Evolutionary conservation across 73 alveolate genomes (phyloP), one percentile per base, ranked within the genome.

Genomic region (Stentor coeruleus): DNA sequence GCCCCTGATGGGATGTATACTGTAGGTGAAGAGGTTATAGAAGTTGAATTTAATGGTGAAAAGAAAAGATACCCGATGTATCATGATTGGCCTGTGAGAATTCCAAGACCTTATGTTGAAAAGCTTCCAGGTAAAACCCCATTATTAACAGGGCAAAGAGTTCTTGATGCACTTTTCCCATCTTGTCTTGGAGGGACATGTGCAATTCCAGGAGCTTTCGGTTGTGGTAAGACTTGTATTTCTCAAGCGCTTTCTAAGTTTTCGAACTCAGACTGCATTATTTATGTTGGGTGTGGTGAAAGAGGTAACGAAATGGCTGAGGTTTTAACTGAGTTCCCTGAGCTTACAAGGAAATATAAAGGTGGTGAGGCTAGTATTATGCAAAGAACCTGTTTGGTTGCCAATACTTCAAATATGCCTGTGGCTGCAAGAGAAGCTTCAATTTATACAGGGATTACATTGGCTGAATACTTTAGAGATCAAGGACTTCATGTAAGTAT

Each of bases 391-490:
- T 91, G 98, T 83, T 82, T 97, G 86, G 99, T 97, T 84, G 99
- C 99, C 59, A 97, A 97, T 87, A 97, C 99, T 33, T 96, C 99
- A 3, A 97, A 97, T 91, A 97, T 97, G 99, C 99, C 99, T 31
- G 99, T 97, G 95, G 99, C 99, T 33, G 99, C 99, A 59, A 93
- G 99, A 97, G 99, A 97, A 90, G 99, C 99, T 77, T 95, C 99
- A 39, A 95, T 96, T 81, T 94, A 92, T 76, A 87, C 99, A 39
- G 99, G 99, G 60, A 97, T 97, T 80, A 96, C 99, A 20, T 89
- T 97, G 35, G 99, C 99, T 33, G 99, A 97, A 87, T 97, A 97
- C 90, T 96, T 97, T 97, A 92, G 99, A 86, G 99, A 97, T 93
- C 96, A 96, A 99, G 99, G 99, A 84, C 90, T 77, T 84, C 82